Conservation (phyloP, 352 stramenopile genomes). For the Phytophthora melonis region DNA sequence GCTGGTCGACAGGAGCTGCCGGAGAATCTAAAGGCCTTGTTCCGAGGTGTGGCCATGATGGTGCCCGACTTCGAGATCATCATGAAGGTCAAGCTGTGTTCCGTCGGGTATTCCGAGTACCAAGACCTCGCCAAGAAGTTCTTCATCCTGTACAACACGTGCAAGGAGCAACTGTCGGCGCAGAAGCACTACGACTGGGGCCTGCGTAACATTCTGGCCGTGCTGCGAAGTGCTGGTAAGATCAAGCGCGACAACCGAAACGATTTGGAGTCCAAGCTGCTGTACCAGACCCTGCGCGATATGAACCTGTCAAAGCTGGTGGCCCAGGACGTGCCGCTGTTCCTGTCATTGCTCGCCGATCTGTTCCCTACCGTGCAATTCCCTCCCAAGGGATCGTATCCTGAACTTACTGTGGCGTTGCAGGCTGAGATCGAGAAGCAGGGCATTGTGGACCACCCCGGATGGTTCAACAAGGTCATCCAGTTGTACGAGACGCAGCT, state of each 20-base stretch:
- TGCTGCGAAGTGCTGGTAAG: constrained; percentile 90
- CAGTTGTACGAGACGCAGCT: constrained; percentile 98
- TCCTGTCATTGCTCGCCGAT: constrained; percentile 96
- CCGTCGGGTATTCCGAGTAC: constrained; percentile 95
- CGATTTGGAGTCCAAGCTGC: constrained; percentile 86
- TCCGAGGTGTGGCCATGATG: constrained; percentile 93
- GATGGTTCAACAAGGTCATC: constrained; percentile 97
- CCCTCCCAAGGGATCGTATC: constrained; percentile 95
- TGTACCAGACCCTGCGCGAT: constrained; percentile 93
- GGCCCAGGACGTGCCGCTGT: constrained; percentile 97
- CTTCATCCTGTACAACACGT: constrained; percentile 92
- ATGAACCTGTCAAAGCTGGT: constrained; percentile 99
- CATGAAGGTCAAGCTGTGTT: constrained; percentile 97
- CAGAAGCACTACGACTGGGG: constrained; percentile 96
- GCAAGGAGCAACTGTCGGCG: constrained; percentile 92
- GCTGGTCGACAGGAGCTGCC: constrained; percentile 97
- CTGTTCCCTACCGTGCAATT: constrained; percentile 95
- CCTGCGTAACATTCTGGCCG: constrained; percentile 91
- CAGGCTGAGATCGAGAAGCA: constrained; percentile 92
- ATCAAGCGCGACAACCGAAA: constrained; percentile 93
- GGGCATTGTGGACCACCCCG: constrained; percentile 87
- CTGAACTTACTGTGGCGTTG: constrained; percentile 93
- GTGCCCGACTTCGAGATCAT: constrained; percentile 95
- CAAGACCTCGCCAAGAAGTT: constrained; percentile 94
- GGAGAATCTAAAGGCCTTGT: constrained; percentile 98